Evolutionary conservation across 1,284 basidiomycete species (phyloP), one percentile per base, ranked within the genome.

Genomic region (Ganoderma boninense): DNA sequence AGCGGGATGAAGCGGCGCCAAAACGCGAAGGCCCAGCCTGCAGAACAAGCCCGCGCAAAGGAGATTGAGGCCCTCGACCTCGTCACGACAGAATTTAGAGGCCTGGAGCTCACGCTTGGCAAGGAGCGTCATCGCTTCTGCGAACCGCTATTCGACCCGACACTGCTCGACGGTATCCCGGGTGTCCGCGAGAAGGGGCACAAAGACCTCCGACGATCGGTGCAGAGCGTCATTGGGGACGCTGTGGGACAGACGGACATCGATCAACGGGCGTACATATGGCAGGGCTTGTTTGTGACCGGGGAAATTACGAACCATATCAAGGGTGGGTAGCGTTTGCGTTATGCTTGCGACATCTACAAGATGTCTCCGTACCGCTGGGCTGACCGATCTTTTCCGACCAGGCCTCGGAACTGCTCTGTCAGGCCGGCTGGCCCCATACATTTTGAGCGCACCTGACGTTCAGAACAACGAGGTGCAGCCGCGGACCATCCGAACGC

Each of bases 51-150:
- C 18, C 89, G 93, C 29, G 92, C 92, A 62, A 86, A 87, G 71
- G 93, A 95, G 80, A 93, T 95, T 32, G 93, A 94, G 76, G 92
- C 93, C 0, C 82, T 95, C 69, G 95, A 96, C 80, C 87, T 95
- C 70, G 81, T 95, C 69, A 87, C 90, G n/a, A 81, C 95, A 16
- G 86, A 93, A 77, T 95, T 94, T 78, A 84, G 86, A 7, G 92
- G 87, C 6, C 87, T 90, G 77, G 88, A 91, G 62, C 81, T 98
- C 71, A 92, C 90, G 1, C 77, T 98, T 42, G 97, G 96, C 6
- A 92, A 94, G 76, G 94, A 97, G 76, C 87, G 96, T 62, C 96
- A 98, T 84, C 87, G 95, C 54, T 92, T 97, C 79, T 95, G 94
- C 78, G 97, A 98, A 78, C 95, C 96, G 11, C 84, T 98, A 43